Evolutionary conservation across 2,329 filamentous ascomycete genomes (phyloP), one percentile per base, ranked within the genome.

Genomic region (Chalaropsis thielavioides): DNA sequence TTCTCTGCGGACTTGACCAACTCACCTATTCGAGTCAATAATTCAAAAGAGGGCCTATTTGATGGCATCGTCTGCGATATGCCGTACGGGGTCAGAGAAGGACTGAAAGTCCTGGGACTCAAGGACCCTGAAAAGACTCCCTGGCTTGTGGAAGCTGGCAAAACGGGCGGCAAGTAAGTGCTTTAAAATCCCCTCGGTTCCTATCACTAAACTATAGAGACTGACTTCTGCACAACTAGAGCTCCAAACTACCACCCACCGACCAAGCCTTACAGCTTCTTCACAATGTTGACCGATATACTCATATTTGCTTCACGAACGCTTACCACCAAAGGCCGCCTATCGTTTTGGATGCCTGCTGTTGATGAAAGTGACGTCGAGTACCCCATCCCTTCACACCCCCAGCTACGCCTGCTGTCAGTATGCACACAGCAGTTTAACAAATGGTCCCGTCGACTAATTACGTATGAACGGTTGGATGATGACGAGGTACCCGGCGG

Each of bases 281-380:
- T 88, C 46, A 87, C 89, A 5, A 91, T 99, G 84, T 81, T 96
- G 22, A 86, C 91, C 71, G 91, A 97, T 73, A 90, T 99, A 63
- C 81, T 97, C 5, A 81, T 85, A 22, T 97, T 99, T 71, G 86
- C 90, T 4, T 82, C 85, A 0, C 78, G 82, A 13, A 89, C 86
- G 1, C 79, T 99, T 0, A 89, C 96, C 7, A 85, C 90, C 63
- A 76, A 84, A 68, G 94, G 90, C 0, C 81, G 94, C 35, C 74
- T 99, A 10, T 89, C 88, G 7, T 95, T 99, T 78, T 99, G 94
- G 94, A 95, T 97, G 89, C 94, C 94, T 0, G 95, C 91, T 0
- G 87, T 90, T 35, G 86, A 89, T 67, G 83, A 90, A 69, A 83
- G 90, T 70, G 82, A 90, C 60, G 82, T 87, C 66, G 88, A 92